Base-by-base conservation (phyloP, 1,139 yeast species). In the Starmera stellimalicola region DNA sequence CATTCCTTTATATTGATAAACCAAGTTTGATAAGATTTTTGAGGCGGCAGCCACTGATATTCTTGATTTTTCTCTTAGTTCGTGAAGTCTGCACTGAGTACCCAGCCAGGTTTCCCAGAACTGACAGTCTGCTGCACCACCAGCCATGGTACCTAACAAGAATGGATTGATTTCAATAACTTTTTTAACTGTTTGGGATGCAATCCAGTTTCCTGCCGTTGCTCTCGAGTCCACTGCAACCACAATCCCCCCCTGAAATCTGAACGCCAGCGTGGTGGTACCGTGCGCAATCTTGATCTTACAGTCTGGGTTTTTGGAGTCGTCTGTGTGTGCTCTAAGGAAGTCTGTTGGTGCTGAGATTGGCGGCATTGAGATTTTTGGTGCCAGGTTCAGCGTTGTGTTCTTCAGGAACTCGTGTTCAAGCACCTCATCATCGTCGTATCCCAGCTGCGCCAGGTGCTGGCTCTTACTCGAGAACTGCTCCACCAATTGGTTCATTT, bases 81-180 rank as follows among this genome's bases (percentile, higher is more conserved):
- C 98, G 58, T 88, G 95, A 50, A 91, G 65, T 53, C 99, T 73
- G 65, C 98, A 91, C 62, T 91, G 97, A 16, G 95, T 69, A 45
- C 98, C 98, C 43, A 91, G 70, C 97, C 97, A 91, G 19, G 96
- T 85, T 63, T 91, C 97, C 99, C 99, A 91, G 61, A 70, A 93
- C 60, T 93, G 98, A 69, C 99, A 91, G 63, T 91, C 99, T 18
- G 98, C 98, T 33, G 99, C 99, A 66, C 97, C 97, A 62, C 99
- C 99, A 25, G 99, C 99, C 96, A 91, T 79, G 22, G 99, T 91
- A 45, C 99, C 99, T 50, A 91, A 70, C 47, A 91, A 63, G 54
- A 83, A 82, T 34, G 97, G 96, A 60, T 93, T 93, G 62, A 91
- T 91, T 58, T 91, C 91, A 55, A 91, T 88, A 34, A 91, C 98